These are phyloP conservation scores for Gossypium longicalyx DNA, from an alignment of 345 rosid species.

Conservation along the genomic window DNA sequence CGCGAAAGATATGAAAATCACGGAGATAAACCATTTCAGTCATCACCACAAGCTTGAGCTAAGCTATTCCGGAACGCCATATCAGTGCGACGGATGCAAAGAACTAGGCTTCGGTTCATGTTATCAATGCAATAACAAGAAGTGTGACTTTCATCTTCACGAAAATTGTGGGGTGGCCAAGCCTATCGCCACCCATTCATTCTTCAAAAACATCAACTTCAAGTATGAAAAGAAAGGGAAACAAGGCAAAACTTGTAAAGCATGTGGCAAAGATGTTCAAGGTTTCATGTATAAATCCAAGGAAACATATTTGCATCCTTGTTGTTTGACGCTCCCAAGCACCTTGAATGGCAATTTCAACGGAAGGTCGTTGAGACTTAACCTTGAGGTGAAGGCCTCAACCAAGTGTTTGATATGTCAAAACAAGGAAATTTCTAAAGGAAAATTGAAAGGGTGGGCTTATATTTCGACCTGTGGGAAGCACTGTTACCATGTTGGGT, in stretches of 20 bases:
- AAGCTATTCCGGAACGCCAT: neutral
- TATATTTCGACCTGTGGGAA: neutral
- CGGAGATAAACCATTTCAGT: neutral
- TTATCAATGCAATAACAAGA: neutral
- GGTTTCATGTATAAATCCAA: constrained; percentile 6
- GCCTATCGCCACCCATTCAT: neutral
- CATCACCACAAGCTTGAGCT: constrained; percentile 7
- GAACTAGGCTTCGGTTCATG: neutral
- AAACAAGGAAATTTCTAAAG: neutral
- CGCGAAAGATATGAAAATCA: neutral
- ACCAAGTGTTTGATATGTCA: constrained; percentile 1
- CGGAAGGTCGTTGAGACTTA: neutral
- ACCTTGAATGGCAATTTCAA: neutral
- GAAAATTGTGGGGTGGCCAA: neutral
- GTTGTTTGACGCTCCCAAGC: neutral
- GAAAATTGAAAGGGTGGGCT: constrained; percentile 2
- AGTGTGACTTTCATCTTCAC: constrained; percentile 6
- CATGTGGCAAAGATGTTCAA: constrained; percentile 6
- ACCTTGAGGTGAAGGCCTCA: neutral
- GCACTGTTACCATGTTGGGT: constrained; percentile 11
- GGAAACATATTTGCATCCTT: constrained; percentile 2
- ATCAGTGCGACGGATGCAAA: constrained; percentile 9
- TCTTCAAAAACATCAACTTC: neutral
- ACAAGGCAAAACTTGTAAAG: neutral
- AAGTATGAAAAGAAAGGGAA: neutral